Conservation (phyloP, 2,329 filamentous ascomycete genomes). For the Stachybotrys chartarum region DNA sequence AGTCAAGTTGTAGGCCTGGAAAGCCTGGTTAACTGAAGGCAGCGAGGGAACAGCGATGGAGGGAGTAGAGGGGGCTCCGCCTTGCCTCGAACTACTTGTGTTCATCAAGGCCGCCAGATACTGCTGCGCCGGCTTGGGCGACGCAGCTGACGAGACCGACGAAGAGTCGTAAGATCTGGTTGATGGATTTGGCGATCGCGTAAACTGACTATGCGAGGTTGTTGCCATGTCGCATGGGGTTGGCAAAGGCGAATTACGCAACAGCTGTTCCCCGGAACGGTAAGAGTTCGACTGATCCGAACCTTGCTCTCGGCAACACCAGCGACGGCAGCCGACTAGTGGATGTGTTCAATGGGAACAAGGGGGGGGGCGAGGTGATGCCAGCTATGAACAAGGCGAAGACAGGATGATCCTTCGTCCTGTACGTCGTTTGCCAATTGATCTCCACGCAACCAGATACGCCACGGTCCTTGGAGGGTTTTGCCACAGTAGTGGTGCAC, state of each 20-base stretch:
- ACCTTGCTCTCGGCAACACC: neutral
- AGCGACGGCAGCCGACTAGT: neutral
- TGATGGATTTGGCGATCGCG: constrained; percentile 55
- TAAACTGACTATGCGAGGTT: constrained; percentile 46
- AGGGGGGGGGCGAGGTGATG: neutral
- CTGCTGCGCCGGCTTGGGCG: constrained; percentile 46
- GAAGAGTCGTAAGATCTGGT: constrained; percentile 58
- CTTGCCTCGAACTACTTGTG: constrained; percentile 7
- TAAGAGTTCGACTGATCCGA: no score
- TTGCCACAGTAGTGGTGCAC: neutral
- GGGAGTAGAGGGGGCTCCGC: constrained; percentile 26
- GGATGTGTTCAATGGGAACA: neutral
- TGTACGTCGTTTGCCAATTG: neutral
- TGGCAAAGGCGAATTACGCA: neutral
- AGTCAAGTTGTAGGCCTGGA: constrained; percentile 47
- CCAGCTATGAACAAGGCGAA: neutral
- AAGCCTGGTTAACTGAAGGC: constrained; percentile 38
- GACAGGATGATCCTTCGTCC: neutral
- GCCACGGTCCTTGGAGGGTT: neutral
- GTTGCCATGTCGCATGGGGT: constrained; percentile 37
- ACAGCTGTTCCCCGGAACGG: neutral
- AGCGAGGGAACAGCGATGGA: constrained; percentile 46
- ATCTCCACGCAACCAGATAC: neutral
- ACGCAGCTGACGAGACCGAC: constrained; percentile 55
- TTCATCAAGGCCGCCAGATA: constrained; percentile 47